Evolutionary conservation across 2,329 filamentous ascomycete genomes (phyloP), one percentile per base, ranked within the genome.

Genomic region (Pyricularia pennisetigena): DNA sequence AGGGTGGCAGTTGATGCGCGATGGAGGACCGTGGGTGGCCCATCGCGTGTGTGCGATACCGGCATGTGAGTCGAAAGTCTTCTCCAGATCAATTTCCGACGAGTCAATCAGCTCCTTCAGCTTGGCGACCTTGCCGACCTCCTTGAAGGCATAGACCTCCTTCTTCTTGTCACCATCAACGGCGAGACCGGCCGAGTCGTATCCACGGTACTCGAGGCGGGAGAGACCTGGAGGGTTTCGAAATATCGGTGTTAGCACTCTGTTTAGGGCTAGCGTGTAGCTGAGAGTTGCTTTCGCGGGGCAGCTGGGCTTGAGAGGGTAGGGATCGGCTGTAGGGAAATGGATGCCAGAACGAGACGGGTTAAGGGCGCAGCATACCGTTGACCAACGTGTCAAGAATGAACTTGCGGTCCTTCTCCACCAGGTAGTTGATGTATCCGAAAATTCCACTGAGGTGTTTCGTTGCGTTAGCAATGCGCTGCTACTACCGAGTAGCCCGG

Each of bases 131-230:
- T 99, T 99, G 85, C 95, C 95, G 71, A 99, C 95, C 85, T 98
- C 95, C 86, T 99, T 99, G 88, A 93, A 98, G 71, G 95, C 94
- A 73, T 92, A 88, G 73, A 98, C 93, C 83, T 98, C 93, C 76
- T 97, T 97, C 86, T 95, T 97, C 89, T 97, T 98, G 86, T 99
- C 92, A 71, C 95, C 95, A 79, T 99, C 95, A 75, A 99, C 83
- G 73, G 94, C 94, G 72, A 99, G 86, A 84, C 95, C 95, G 71
- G 95, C 94, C 72, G 95, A 98, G 81, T 99, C 95, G 81, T 99
- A 99, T 74, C 95, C 95, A 81, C 95, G 92, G 85, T 99, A 99
- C 83, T 99, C 95, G 75, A 99, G 91, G 79, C 95, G 91, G 70
- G 93, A 91, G 70, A 98, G 91, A 77, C 94, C 94, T 97, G 77